Evolutionary conservation across 2,329 filamentous ascomycete genomes (phyloP).

Genomic region (Claviceps humidiphila): DNA sequence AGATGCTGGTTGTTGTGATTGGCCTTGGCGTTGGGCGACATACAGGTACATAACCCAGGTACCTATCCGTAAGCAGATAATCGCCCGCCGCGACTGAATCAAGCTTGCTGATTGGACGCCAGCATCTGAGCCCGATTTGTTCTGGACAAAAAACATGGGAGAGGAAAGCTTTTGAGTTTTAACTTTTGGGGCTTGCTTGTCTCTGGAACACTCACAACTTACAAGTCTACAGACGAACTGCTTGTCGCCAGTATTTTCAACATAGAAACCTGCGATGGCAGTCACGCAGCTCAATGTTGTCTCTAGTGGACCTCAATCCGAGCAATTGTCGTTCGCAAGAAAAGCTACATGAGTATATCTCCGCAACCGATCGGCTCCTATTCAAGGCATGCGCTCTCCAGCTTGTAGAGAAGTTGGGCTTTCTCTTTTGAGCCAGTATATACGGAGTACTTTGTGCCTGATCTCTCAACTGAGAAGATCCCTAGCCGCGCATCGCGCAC

Average conservation of each 20-base stretch:
- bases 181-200: too few relatives aligned
- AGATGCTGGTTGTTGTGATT: not conserved
- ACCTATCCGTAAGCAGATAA: not conserved
- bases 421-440: too few relatives aligned
- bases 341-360: not conserved
- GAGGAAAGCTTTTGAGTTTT: too few relatives aligned
- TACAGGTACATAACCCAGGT: not conserved
- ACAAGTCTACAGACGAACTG: too few relatives aligned
- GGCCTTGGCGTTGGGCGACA: not conserved
- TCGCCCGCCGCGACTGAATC: not conserved
- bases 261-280: too few relatives aligned
- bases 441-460: too few relatives aligned
- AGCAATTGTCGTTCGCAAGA: not conserved
- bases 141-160: not conserved
- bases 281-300: too few relatives aligned
- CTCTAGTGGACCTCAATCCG: not conserved
- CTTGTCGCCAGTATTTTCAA: too few relatives aligned
- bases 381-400: not conserved
- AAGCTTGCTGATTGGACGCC: not conserved
- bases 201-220: too few relatives aligned
- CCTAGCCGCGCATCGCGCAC: too few relatives aligned
- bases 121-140: too few relatives aligned
- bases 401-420: not conserved
- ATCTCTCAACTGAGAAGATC: too few relatives aligned
- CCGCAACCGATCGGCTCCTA: not conserved